Base-by-base conservation (phyloP, 31 red algal species). In the Odonthalia washingtoniensis region DNA sequence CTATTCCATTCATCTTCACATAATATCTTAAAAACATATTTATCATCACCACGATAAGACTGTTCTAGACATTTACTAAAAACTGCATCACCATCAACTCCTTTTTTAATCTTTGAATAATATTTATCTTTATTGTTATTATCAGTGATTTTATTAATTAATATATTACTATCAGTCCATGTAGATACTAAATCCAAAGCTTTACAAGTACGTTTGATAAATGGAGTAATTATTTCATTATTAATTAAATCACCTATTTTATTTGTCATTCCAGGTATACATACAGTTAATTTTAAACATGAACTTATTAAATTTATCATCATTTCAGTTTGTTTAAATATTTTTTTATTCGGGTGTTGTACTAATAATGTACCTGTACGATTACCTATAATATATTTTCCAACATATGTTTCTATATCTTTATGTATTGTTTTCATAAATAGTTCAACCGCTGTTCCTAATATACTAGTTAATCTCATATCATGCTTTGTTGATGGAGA, bases 1-100 rank as follows among this genome's bases (percentile, higher is more conserved):
- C 77, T 78, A 27, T 82, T 90, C 87, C 87, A 90, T 69, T 90
- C 86, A 53, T 40, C 72, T 17, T 89, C 77, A 46, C 28, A n/a
- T n/a, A 75, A 75, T 26, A 39, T 75, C 0, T 67, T 49, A 49
- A 74, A 43, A 64, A 67, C 26, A 72, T 38, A 81, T 41, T 45
- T 45, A 36, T 82, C 37, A 33, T 24, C 21, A 28, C 69, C 16
- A 60, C 77, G 21, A 74, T 35, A 0, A 35, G 46, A 3, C 74
- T 53, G 5, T 57, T 83, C 18, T 65, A 33, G 0, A 35, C 31
- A 31, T 68, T 28, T n/a, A 45, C 32, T 42, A 57, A 38, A 0
- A 83, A 42, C 80, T 65, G 70, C 21, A 14, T 66, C 41, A 38
- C n/a, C 49, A 87, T 41, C 40, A 70, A 87, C 35, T 42, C 18